A percentile compares a stretch with the other conserved stretches of the same genome.
These are phyloP conservation scores for Neoascochyta sp. DNA, from an alignment of 2,329 filamentous ascomycete species.

Conservation along the genomic window DNA sequence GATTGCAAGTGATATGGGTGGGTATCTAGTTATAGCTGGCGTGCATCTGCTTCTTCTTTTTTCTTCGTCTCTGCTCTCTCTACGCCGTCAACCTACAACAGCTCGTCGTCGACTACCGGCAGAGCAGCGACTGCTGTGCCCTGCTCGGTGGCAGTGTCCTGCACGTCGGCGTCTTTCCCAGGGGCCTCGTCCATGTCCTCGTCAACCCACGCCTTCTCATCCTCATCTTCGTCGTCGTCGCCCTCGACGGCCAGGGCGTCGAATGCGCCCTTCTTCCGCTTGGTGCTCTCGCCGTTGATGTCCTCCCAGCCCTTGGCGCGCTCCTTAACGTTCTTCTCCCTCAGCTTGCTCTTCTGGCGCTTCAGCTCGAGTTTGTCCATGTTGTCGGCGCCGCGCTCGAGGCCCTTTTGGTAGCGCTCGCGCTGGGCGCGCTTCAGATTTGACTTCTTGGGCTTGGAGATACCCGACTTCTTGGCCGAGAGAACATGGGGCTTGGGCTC, in stretches of 20 bases:
- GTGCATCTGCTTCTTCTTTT: slow-evolving; percentile 1
- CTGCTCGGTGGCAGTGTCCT: slow-evolving; percentile 2
- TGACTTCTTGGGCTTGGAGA: slow-evolving; percentile 61
- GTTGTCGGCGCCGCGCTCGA: slow-evolving; percentile 55
- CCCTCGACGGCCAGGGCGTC: slow-evolving; percentile 12
- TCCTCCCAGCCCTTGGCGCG: slow-evolving; percentile 44
- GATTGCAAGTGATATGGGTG: no score
- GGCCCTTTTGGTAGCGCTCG: slow-evolving; percentile 43
- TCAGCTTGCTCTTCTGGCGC: slow-evolving; percentile 50
- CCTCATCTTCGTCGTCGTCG: slow-evolving; percentile 11
- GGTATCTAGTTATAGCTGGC: slow-evolving; percentile 6
- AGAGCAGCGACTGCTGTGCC: no score
- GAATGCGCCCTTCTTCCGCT: slow-evolving; percentile 16
- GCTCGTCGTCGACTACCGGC: slow-evolving; percentile 22
- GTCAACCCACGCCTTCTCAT: slow-evolving; percentile 23
- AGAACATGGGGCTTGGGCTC: slow-evolving; percentile 53
- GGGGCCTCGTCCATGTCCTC: slow-evolving; percentile 28
- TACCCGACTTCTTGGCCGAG: slow-evolving; percentile 64
- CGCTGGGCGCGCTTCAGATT: slow-evolving; percentile 51
- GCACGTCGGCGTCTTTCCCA: slow-evolving; percentile 8
- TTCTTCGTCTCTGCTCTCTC: not conserved
- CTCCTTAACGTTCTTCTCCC: slow-evolving; percentile 48
- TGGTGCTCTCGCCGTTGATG: slow-evolving; percentile 27
- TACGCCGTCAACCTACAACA: slow-evolving; percentile 15
- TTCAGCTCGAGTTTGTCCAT: slow-evolving; percentile 56